These are phyloP conservation scores for Oenanthe javanica DNA, from an alignment of 140 eudicot species.

Conservation along the genomic window DNA sequence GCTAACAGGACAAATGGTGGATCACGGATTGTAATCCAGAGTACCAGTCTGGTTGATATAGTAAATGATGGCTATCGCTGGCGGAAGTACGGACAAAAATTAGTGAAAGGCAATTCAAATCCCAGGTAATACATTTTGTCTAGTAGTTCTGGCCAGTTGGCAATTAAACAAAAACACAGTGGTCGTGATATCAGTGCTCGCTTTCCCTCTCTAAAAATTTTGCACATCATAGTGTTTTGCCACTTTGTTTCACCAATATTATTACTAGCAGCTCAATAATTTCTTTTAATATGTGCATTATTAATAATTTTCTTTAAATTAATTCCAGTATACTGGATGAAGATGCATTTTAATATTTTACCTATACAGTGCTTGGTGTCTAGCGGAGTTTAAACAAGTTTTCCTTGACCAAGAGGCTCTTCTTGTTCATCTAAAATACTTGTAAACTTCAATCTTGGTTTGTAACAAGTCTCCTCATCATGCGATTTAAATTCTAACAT, in stretches of 20 bases:
- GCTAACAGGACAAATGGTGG: conserved; percentile 45
- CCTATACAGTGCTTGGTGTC: background rate
- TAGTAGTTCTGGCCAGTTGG: background rate
- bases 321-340: background rate
- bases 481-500: background rate
- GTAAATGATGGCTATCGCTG: conserved; percentile 90
- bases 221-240: background rate
- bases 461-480: background rate
- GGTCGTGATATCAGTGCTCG: background rate
- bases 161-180: background rate
- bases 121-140: conserved; percentile 49
- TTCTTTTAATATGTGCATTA: background rate
- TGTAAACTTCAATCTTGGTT: background rate
- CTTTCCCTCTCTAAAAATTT: background rate
- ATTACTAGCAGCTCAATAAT: background rate
- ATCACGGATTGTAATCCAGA: conserved; percentile 66
- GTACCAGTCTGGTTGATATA: conserved; percentile 71
- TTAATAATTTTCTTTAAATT: background rate
- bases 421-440: background rate
- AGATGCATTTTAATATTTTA: background rate
- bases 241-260: background rate
- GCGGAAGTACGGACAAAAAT: conserved; percentile 95
- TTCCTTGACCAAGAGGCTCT: background rate
- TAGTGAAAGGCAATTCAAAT: conserved; percentile 83
- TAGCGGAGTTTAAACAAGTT: background rate